A percentile compares a stretch with the other conserved stretches of the same genome.
Evolutionary conservation across 139 green algal genomes (phyloP).

Genomic region (Cymbomonas tetramitiformis): DNA sequence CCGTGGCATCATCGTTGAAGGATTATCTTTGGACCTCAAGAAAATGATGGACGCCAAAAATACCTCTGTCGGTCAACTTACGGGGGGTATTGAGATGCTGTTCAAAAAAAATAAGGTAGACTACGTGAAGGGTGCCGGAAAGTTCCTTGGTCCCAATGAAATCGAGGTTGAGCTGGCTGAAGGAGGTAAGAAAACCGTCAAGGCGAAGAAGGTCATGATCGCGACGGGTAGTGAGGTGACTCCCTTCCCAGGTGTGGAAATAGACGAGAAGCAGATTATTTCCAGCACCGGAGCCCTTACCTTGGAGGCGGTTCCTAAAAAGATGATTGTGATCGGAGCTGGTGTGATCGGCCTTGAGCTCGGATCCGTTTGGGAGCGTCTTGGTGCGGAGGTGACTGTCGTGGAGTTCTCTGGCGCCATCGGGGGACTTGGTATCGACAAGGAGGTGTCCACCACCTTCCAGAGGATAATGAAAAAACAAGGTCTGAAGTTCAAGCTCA

Average conservation of each 20-base stretch:
- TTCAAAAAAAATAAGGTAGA: conserved; percentile 99
- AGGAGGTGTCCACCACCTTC: conserved; percentile 71
- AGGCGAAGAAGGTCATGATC: conserved; percentile 87
- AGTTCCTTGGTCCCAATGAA: conserved; percentile 45
- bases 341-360: conserved; percentile 97
- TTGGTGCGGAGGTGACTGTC: conserved; percentile 85
- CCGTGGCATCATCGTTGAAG: conserved; percentile 59
- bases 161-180: conserved; percentile 66
- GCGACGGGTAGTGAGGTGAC: conserved; percentile 85
- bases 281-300: conserved; percentile 85
- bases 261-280: conserved; percentile 92
- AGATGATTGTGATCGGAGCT: conserved; percentile 84
- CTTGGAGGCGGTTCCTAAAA: conserved; percentile 73
- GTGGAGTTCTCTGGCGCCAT: conserved; percentile 72
- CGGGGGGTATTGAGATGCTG: conserved; percentile 91
- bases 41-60: conserved; percentile 91
- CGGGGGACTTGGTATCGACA: conserved; percentile 38
- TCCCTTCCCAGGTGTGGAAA: conserved; percentile 62
- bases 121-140: conserved; percentile 89
- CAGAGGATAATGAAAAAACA: conserved; percentile 86
- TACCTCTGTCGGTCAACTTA: conserved; percentile 72
- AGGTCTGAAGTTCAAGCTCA: conserved; percentile 91
- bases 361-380: conserved; percentile 78
- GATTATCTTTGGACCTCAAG: conserved; percentile 48
- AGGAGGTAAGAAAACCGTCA: conserved; percentile 40